Base-by-base conservation (phyloP, 192 early-diverging fungal species). In the Helicostylum pulchrum region DNA sequence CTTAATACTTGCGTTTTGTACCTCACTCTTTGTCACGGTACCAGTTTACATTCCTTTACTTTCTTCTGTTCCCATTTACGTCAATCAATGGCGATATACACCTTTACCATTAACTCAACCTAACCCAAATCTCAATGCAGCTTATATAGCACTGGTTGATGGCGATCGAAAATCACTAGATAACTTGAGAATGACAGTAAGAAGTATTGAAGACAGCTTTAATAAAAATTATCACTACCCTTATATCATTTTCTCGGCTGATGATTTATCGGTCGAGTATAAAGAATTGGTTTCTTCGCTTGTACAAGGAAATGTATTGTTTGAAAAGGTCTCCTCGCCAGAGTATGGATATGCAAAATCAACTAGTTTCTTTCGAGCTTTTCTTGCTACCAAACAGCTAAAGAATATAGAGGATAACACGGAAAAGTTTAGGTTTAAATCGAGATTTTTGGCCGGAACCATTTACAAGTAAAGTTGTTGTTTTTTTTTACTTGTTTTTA, bases 351-450 rank as follows among this genome's bases (percentile, higher is more conserved):
- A 65, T 45, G 44, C 68, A 4, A 52, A 60, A 10, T 23, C 34
- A 9, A 70, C 70, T 17, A 64, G 66, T 59, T 46, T 32, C 36
- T 62, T 58, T 36, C 66, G 64, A 20, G 67, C 73, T 14, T 59
- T 48, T 14, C 10, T 66, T 14, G 68, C 73, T 11, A 43, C 64
- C 32, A 34, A 70, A 63, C 62, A 69, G 50, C 53, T 61, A 59
- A 52, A 66, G 0, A 64, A 70, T 53, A 26, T 26, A 26, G 57
- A 67, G 62, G 74, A 62, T 30, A 59, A 66, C 39, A 71, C 61
- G 14, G 65, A 71, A n/a, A 42, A 63, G 10, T 67, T 62, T 47
- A 59, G 68, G 0, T 84, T 80, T 70, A 72, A 84, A 59, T 85
- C 89, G 43, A 65, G 74, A 11, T 71, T 70, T 12, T 51, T 70